Base-by-base conservation (phyloP, 805 yeast genomes). In the Candida arabinofermentans region DNA sequence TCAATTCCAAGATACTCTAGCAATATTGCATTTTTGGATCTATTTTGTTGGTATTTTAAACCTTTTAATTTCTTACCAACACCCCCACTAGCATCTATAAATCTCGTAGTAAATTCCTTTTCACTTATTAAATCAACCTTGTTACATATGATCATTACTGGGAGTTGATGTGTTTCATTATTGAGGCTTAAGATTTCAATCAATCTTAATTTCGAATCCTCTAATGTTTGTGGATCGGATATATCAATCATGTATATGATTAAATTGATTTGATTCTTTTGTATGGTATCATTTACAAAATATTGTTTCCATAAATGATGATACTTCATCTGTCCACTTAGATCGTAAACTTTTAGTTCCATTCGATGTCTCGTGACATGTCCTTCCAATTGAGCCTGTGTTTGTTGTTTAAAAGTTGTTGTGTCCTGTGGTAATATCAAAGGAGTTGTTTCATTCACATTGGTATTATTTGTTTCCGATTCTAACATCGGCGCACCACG, bases 271-370 rank as follows among this genome's bases (percentile, higher is more conserved):
- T 34, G 34, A 4, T 36, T 42, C 2, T 31, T 39, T 14, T 34
- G 14, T 6, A 14, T 21, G 7, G 29, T 12, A 13, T 29, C 29
- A n/a, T 33, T 21, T 1, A 21, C 33, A 13, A 56, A 24, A 12
- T 39, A 31, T 13, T 48, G 45, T 12, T 33, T 19, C 67, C 67
- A 63, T 8, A 49, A 13, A 19, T 51, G 26, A 12, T 52, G 60
- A 31, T 51, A 44, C 34, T 52, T 52, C 26, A 36, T 36, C 34
- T 62, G 68, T 8, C 68, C 68, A 41, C 64, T 55, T 27, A 60
- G 37, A 42, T 63, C 68, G 37, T 47, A 46, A 9, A 58, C 37
- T 39, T 51, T 55, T 33, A 60, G 36, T 8, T 44, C 22, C 14
- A 53, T 34, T 18, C 42, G 41, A 21, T 48, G 41, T 17, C 17